Conservation (phyloP, 352 stramenopile species). For the Globisporangium orthogonon region DNA sequence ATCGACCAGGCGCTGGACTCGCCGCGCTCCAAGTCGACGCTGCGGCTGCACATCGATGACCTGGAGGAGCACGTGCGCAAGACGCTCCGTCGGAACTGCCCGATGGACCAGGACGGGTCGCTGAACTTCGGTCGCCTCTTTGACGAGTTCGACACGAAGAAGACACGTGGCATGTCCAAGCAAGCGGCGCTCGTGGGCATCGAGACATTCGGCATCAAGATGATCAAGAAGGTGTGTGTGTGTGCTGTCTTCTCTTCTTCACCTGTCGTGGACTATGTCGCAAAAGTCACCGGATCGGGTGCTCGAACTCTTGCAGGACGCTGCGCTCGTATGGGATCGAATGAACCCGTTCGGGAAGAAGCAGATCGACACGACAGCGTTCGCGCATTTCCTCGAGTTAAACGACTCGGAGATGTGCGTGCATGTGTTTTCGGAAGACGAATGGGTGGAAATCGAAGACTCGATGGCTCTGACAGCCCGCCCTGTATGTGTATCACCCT, state of each 20-base stretch:
- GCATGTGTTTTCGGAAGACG: constrained; percentile 4
- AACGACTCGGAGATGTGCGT: constrained; percentile 75
- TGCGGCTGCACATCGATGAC: constrained; percentile 52
- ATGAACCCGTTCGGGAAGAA: constrained; percentile 61
- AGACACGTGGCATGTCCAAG: constrained; percentile 35
- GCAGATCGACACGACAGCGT: constrained; percentile 42
- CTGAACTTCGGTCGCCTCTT: constrained; percentile 73
- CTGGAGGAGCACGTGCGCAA: constrained; percentile 64
- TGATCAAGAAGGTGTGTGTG: constrained; percentile 52
- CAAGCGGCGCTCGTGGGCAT: constrained; percentile 43
- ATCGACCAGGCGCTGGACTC: constrained; percentile 29
- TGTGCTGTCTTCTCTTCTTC: neutral
- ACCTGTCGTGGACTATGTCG: neutral
- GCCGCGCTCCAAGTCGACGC: constrained; percentile 29
- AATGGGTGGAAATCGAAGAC: too few relatives aligned
- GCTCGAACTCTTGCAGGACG: constrained; percentile 28
- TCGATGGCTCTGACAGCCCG: too few relatives aligned
- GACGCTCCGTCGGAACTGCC: constrained; percentile 64
- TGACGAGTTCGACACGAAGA: constrained; percentile 74
- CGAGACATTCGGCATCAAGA: constrained; percentile 69
- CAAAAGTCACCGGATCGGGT: too few relatives aligned
- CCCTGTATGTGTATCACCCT: neutral
- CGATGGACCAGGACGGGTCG: constrained; percentile 65
- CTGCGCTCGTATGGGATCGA: constrained; percentile 55
- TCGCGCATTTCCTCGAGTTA: constrained; percentile 64